Evolutionary conservation across 1,284 basidiomycete genomes (phyloP).

Genomic region (Malassezia brasiliensis): DNA sequence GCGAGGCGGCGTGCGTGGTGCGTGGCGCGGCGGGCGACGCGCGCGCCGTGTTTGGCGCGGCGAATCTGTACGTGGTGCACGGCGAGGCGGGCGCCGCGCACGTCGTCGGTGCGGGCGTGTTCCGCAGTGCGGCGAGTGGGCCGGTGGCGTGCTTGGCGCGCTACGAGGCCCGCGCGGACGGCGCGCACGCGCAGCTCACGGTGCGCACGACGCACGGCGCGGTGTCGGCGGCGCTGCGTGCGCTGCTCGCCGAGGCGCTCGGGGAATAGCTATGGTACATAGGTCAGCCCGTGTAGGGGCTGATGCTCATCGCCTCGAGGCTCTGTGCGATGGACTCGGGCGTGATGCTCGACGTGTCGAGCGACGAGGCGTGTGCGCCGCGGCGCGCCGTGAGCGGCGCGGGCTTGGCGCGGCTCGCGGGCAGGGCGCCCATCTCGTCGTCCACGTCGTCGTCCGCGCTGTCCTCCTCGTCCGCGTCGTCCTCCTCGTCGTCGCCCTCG

Average conservation of each 20-base stretch:
- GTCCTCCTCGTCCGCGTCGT: slow-evolving; percentile 28
- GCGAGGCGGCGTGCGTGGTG: slow-evolving; percentile 57
- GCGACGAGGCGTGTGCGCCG: neutral
- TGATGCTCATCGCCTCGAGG: slow-evolving; percentile 44
- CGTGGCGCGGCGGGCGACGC: slow-evolving; percentile 76
- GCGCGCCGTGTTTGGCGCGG: slow-evolving; percentile 56
- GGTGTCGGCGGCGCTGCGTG: slow-evolving; percentile 64
- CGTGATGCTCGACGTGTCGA: slow-evolving; percentile 20
- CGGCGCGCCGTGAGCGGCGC: neutral
- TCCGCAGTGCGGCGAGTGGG: slow-evolving; percentile 74
- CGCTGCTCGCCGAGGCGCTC: neutral
- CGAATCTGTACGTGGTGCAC: slow-evolving; percentile 65
- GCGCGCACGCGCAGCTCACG: slow-evolving; percentile 87
- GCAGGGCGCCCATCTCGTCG: neutral
- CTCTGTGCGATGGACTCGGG: slow-evolving; percentile 33
- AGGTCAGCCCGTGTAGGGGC: slow-evolving; percentile 24
- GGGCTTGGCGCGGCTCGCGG: slow-evolving; percentile 5
- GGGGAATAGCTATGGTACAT: neutral
- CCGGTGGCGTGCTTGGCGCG: slow-evolving; percentile 91
- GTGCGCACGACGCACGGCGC: slow-evolving; percentile 88
- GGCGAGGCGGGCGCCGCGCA: slow-evolving; percentile 61
- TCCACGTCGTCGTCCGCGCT: slow-evolving; percentile 12
- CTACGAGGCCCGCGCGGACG: slow-evolving; percentile 85
- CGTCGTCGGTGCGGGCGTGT: slow-evolving; percentile 78
- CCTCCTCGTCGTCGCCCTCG: slow-evolving; percentile 24